These are phyloP conservation scores for Coemansia sp. DNA, from an alignment of 192 early-diverging fungal genomes.

Conservation along the genomic window DNA sequence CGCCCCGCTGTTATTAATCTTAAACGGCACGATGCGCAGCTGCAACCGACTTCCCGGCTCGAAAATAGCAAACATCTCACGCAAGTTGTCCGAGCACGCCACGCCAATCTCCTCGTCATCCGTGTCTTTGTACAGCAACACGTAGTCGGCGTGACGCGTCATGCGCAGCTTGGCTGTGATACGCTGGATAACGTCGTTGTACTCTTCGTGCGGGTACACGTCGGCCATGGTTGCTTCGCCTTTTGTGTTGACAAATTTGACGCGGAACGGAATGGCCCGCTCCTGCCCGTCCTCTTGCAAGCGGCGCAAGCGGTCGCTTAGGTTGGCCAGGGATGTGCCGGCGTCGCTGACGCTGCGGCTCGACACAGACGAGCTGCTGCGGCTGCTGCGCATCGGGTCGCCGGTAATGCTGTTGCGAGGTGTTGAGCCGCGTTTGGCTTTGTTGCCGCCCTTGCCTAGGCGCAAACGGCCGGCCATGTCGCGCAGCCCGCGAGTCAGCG, in stretches of 20 bases:
- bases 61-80: constrained; percentile 48
- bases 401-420: constrained; percentile 26
- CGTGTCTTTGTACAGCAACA: constrained; percentile 45
- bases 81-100: constrained; percentile 44
- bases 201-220: constrained; percentile 37
- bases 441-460: constrained; percentile 37
- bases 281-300: constrained; percentile 19
- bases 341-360: constrained; percentile 8
- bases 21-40: constrained; percentile 41
- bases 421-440: constrained; percentile 33
- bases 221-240: constrained; percentile 44
- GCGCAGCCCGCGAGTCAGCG: constrained; percentile 14
- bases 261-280: constrained; percentile 22
- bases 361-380: constrained; percentile 4
- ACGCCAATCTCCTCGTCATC: constrained; percentile 52
- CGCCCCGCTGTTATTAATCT: constrained; percentile 41
- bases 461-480: constrained; percentile 11
- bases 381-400: constrained; percentile 11
- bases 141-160: constrained; percentile 24
- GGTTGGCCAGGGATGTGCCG: constrained; percentile 13
- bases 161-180: constrained; percentile 45
- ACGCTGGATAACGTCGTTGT: constrained; percentile 30
- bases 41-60: constrained; percentile 42
- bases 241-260: constrained; percentile 45
- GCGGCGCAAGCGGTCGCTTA: constrained; percentile 25